Evolutionary conservation across 805 yeast species (phyloP).

Genomic region (Spathaspora arborariae): DNA sequence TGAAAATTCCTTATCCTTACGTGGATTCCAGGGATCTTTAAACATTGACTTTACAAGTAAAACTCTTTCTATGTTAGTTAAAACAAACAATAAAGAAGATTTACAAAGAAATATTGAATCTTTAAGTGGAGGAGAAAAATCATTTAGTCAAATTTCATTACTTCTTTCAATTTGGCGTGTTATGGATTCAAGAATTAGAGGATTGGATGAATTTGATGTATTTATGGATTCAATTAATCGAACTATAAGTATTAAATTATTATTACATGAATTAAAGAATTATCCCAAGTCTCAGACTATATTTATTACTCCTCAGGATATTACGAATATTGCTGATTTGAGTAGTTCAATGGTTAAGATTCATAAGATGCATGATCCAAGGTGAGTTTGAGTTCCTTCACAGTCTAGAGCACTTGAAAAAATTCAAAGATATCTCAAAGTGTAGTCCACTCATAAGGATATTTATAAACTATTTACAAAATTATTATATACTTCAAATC

Average conservation of each 20-base stretch:
- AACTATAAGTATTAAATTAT: conserved; percentile 68
- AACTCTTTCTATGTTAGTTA: conserved; percentile 54
- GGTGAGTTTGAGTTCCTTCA: no score
- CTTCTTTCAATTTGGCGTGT: conserved; percentile 88
- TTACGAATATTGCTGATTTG: conserved; percentile 62
- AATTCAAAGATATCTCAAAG: neutral
- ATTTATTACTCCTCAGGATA: conserved; percentile 92
- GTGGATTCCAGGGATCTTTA: conserved; percentile 75
- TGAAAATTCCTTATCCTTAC: conserved; percentile 52
- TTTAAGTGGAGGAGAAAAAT: conserved; percentile 94
- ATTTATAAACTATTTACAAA: neutral
- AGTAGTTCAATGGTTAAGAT: conserved; percentile 54
- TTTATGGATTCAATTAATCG: conserved; percentile 95
- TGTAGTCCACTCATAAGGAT: neutral
- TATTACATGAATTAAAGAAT: conserved; percentile 62
- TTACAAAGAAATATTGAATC: conserved; percentile 67
- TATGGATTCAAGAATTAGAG: conserved; percentile 83
- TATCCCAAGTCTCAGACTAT: conserved; percentile 77
- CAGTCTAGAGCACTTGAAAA: no score
- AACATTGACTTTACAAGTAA: conserved; percentile 54
- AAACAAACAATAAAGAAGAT: conserved; percentile 55
- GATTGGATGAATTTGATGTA: conserved; percentile 95
- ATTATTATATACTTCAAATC: neutral
- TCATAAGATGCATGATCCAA: conserved; percentile 51
- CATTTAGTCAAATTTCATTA: conserved; percentile 87